phyloP scores from a whole-genome alignment of 805 yeast species.

The Nakazawaea ishiwadae region DNA sequence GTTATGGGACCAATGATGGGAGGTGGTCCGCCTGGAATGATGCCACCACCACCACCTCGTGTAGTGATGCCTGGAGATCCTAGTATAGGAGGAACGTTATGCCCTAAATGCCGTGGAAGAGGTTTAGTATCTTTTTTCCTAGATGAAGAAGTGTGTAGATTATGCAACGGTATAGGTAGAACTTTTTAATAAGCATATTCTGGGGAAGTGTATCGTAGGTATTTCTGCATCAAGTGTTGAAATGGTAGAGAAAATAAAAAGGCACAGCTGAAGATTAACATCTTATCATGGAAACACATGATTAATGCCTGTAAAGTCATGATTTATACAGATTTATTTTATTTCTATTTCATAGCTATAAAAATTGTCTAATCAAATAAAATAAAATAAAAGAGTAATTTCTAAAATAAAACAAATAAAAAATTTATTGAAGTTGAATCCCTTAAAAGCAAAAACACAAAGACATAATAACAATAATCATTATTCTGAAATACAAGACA shows the following conservation, averaged over 20 bases:
- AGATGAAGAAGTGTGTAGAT: constrained; percentile 58
- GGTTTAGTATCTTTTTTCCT: constrained; percentile 53
- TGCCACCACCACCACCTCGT: constrained; percentile 26
- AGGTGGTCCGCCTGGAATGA: constrained; percentile 15
- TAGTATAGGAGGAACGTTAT: constrained; percentile 62
- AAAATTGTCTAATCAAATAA: too few species aligned
- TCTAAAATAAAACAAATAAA: not conserved
- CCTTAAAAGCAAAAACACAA: not conserved
- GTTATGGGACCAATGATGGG: constrained; percentile 3
- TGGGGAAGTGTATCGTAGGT: too few species aligned
- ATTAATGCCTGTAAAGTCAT: too few species aligned
- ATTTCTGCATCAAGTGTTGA: too few species aligned
- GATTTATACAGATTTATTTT: too few species aligned
- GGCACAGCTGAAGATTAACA: too few species aligned
- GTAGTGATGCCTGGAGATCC: constrained; percentile 77
- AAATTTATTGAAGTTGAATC: constrained; percentile 10
- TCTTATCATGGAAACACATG: too few species aligned
- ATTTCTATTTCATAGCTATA: too few species aligned
- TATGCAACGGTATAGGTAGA: constrained; percentile 68
- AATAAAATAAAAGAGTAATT: not conserved
- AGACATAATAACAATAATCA: not conserved
- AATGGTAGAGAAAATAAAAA: too few species aligned
- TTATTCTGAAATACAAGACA: not conserved
- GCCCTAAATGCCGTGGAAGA: constrained; percentile 68
- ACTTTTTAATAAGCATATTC: constrained; percentile 18